Conservation (phyloP, 306 rosid genomes). For the Mimosa pudica region DNA sequence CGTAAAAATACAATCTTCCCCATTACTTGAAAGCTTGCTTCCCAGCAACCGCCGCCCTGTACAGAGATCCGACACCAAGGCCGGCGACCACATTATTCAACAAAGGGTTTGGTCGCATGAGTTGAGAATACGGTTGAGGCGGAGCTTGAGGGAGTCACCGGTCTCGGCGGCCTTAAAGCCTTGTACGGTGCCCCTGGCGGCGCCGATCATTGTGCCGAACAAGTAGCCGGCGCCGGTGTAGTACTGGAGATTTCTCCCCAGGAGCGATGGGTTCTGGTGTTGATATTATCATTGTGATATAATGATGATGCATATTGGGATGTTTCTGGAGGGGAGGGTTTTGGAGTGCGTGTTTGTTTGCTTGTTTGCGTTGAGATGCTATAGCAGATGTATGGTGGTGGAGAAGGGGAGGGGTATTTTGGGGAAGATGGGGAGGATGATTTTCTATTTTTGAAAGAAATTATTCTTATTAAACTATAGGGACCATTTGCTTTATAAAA, state of each 20-base stretch:
- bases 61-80: slow-evolving; percentile 68
- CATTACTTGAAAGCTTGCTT: slow-evolving; percentile 59
- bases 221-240: slow-evolving; percentile 68
- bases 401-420: too few species aligned
- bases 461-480: too few species aligned
- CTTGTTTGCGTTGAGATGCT: too few species aligned
- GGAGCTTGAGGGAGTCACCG: slow-evolving; percentile 61
- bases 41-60: slow-evolving; percentile 59
- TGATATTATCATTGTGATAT: too few species aligned
- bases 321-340: too few species aligned
- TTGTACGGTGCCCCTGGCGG: slow-evolving; percentile 44
- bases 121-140: slow-evolving; percentile 64
- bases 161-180: slow-evolving; percentile 60
- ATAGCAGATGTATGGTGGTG: too few species aligned
- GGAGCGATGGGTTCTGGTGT: slow-evolving; percentile 55
- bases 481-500: too few species aligned
- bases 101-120: slow-evolving; percentile 58
- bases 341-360: too few species aligned
- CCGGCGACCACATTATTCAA: slow-evolving; percentile 64
- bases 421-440: too few species aligned
- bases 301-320: too few species aligned
- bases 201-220: slow-evolving; percentile 61
- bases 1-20: not conserved
- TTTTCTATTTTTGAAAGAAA: too few species aligned
- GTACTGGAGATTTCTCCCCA: slow-evolving; percentile 70